Percentiles rank a stretch among this genome's conserved stretches.
These are phyloP conservation scores for Diversispora epigaea DNA, from an alignment of 192 early-diverging fungal species.

Conservation along the genomic window DNA sequence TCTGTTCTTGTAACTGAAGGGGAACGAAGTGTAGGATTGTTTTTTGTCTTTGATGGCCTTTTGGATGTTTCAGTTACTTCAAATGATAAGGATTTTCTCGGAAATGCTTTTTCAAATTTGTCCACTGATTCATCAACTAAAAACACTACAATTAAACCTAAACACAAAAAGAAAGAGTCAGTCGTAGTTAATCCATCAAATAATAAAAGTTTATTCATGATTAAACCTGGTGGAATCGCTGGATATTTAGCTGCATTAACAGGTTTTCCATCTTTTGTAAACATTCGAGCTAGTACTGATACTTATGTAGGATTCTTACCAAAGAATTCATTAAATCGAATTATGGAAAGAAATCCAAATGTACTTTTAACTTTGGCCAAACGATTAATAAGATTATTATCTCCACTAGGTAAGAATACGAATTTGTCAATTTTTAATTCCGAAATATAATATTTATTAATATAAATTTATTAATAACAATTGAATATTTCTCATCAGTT, in stretches of 20 bases:
- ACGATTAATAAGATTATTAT: constrained; percentile 76
- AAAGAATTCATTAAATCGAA: constrained; percentile 76
- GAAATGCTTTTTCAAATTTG: not conserved
- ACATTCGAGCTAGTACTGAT: constrained; percentile 75
- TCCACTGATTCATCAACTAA: constrained; percentile 35
- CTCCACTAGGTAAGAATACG: constrained; percentile 67
- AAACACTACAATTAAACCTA: constrained; percentile 31
- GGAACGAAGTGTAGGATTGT: constrained; percentile 80
- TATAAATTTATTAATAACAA: too few species aligned
- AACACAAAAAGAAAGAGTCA: constrained; percentile 40
- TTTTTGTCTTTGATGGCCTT: constrained; percentile 89
- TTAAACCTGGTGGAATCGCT: constrained; percentile 83
- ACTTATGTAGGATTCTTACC: constrained; percentile 87
- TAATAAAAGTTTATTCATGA: constrained; percentile 57
- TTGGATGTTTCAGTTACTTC: constrained; percentile 68
- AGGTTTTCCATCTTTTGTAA: constrained; percentile 87
- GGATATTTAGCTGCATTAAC: constrained; percentile 93
- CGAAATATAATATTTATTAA: too few species aligned
- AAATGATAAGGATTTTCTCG: constrained; percentile 33
- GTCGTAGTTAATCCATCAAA: constrained; percentile 33
- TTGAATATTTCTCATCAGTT: constrained; percentile 33
- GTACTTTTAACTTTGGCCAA: constrained; percentile 85
- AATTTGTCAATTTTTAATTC: too few species aligned
- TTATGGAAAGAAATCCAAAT: constrained; percentile 82
- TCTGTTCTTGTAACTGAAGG: constrained; percentile 78